A percentile compares a stretch with the other conserved stretches of the same genome.
These are phyloP conservation scores for Lactarius hatsudake DNA, from an alignment of 768 basidiomycete genomes.

Conservation along the genomic window DNA sequence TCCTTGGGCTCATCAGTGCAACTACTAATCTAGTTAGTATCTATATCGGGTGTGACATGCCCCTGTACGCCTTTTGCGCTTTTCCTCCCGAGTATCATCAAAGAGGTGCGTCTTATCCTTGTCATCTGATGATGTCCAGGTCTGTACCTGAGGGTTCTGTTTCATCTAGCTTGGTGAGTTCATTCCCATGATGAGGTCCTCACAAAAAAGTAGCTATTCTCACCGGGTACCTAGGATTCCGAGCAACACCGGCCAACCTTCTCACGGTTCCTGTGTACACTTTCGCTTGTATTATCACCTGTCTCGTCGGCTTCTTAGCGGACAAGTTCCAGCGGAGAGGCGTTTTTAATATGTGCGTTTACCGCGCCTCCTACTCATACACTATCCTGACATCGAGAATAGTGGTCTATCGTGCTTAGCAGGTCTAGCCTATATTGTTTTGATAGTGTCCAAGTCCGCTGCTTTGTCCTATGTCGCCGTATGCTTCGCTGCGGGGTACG, in stretches of 20 bases:
- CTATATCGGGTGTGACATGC: slow-evolving; percentile 57
- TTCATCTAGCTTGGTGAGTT: slow-evolving; percentile 6
- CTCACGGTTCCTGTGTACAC: slow-evolving; percentile 76
- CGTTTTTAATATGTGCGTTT: slow-evolving; percentile 59
- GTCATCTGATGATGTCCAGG: neutral
- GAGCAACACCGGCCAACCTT: slow-evolving; percentile 71
- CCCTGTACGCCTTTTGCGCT: slow-evolving; percentile 76
- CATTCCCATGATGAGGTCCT: neutral
- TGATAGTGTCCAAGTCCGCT: slow-evolving; percentile 58
- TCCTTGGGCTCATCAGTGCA: neutral
- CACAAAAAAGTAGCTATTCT: neutral
- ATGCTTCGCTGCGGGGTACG: slow-evolving; percentile 66
- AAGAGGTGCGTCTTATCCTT: slow-evolving; percentile 43
- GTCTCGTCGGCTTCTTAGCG: slow-evolving; percentile 57
- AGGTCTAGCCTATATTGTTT: slow-evolving; percentile 65
- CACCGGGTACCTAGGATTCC: slow-evolving; percentile 43
- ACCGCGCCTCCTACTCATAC: slow-evolving; percentile 4
- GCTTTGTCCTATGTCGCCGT: slow-evolving; percentile 70
- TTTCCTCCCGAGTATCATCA: slow-evolving; percentile 79
- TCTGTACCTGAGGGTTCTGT: neutral
- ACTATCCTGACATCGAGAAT: slow-evolving; percentile 2
- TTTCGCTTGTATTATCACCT: slow-evolving; percentile 65
- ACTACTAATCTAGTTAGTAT: slow-evolving; percentile 44
- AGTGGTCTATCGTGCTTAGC: slow-evolving; percentile 34
- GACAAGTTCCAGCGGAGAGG: slow-evolving; percentile 62